A percentile compares a stretch with the other conserved stretches of the same genome.
phyloP scores from a whole-genome alignment of 176 grass and related monocot species.

The Triticum urartu region DNA sequence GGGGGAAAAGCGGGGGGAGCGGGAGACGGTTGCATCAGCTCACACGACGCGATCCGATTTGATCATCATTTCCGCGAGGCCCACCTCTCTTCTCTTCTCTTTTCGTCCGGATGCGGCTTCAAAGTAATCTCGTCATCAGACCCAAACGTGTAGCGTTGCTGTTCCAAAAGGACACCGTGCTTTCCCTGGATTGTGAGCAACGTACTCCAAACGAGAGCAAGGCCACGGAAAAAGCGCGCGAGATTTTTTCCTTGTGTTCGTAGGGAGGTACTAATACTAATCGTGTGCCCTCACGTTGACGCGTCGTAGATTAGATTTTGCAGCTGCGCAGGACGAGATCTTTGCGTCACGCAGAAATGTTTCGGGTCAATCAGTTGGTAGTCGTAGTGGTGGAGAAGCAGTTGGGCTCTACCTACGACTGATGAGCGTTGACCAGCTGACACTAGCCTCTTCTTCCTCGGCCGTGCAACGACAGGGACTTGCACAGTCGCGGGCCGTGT shows the following conservation, averaged over 20 bases:
- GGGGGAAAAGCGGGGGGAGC: background rate
- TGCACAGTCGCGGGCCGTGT: background rate
- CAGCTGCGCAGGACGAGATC: background rate
- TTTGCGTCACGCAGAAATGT: background rate
- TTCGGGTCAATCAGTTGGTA: background rate
- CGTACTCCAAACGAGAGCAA: background rate
- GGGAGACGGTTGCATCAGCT: background rate
- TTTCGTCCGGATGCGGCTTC: no score
- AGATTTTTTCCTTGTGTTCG: conserved; percentile 10
- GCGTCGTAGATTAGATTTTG: background rate
- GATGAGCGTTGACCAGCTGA: background rate
- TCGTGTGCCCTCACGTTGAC: background rate
- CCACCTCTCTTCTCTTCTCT: background rate
- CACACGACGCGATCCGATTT: background rate
- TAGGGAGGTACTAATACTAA: background rate
- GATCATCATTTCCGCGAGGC: background rate
- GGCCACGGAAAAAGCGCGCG: background rate
- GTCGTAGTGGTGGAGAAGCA: background rate
- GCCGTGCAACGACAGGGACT: background rate
- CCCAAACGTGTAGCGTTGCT: background rate
- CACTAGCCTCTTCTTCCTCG: background rate
- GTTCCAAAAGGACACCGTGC: background rate
- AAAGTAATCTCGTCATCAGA: background rate
- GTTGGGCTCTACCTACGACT: background rate
- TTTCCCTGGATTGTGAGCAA: background rate